Conservation (phyloP, 2,329 filamentous ascomycete genomes). For the Aspergillus pseudoglaucus region DNA sequence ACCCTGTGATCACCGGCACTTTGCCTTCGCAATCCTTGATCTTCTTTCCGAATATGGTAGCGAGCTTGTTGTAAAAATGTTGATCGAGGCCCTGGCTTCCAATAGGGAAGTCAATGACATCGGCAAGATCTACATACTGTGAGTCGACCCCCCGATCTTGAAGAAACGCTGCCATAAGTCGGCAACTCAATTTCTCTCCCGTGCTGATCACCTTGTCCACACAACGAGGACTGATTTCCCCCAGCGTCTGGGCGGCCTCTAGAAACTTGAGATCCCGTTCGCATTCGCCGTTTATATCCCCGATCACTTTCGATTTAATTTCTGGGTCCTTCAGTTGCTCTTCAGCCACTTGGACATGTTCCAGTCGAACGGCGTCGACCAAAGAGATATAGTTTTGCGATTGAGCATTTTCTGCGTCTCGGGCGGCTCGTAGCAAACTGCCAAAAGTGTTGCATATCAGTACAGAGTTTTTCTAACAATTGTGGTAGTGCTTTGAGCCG, state of each 20-base stretch:
- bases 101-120: slow-evolving; percentile 63
- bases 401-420: slow-evolving; percentile 42
- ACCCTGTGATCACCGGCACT: slow-evolving; percentile 80
- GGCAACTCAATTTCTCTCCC: slow-evolving; percentile 91
- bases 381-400: slow-evolving; percentile 61
- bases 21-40: slow-evolving; percentile 59
- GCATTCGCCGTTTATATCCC: slow-evolving; percentile 71
- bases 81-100: slow-evolving; percentile 54
- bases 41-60: slow-evolving; percentile 56
- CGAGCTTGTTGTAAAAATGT: slow-evolving; percentile 62
- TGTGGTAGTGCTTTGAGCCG: not conserved
- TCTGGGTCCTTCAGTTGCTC: slow-evolving; percentile 53
- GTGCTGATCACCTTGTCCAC: slow-evolving; percentile 89
- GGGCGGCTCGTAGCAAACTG: slow-evolving; percentile 43
- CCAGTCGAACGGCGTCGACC: slow-evolving; percentile 72
- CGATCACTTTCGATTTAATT: slow-evolving; percentile 54
- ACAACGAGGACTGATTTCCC: slow-evolving; percentile 68
- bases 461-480: not conserved
- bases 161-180: slow-evolving; percentile 79
- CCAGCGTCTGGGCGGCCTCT: slow-evolving; percentile 54
- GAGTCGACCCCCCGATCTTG: slow-evolving; percentile 75
- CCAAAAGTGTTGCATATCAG: not conserved
- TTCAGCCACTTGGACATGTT: slow-evolving; percentile 70
- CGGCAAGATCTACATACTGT: slow-evolving; percentile 83
- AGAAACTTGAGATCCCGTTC: slow-evolving; percentile 69